Evolutionary conservation across 2,329 filamentous ascomycete genomes (phyloP), one percentile per base, ranked within the genome.

Genomic region (Curvularia eragrostidis): DNA sequence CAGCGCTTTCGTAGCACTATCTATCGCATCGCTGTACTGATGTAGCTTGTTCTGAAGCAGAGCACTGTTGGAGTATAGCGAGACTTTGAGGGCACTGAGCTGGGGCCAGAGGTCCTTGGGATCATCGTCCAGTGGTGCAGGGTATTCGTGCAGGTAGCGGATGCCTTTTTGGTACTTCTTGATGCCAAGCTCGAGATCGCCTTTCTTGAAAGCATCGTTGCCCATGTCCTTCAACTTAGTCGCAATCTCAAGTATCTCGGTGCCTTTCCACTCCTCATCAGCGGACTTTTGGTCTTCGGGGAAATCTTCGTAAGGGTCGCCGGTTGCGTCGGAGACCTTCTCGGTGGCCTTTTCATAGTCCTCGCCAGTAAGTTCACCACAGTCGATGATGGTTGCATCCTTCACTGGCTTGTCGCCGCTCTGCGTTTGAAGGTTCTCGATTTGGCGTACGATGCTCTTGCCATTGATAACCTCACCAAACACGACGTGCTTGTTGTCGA

Each of bases 401-500:
- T 87, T 83, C 49, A 74, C 75, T 26, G 93, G 93, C 80, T 93
- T 94, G 82, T 98, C 95, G 70, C 85, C 85, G 26, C 84, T 80
- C 66, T 89, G 84, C 1, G 91, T 95, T 52, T 84, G 83, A 61
- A 91, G 82, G 78, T 95, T 95, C 81, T 99, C 95, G 71, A 98
- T 88, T 77, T 93, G 88, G 64, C 95, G 90, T 32, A 98, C 86
- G 36, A 97, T 82, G 61, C 91, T 93, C 84, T 97, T 98, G 72
- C 95, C 95, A 60, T 89, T 90, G 72, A 97, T 85, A 54, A 98
- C 94, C 76, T 97, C 90, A 63, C 95, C 95, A 70, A 97, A 99
- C 23, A 99, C 93, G 46, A 98, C 95, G 80, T 99, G 94, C 84
- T 99, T 99, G 76, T 87, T 87, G 77, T 99, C 93, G 38, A 98